Conservation (phyloP, 805 yeast genomes). For the Myxozyma neglecta region DNA sequence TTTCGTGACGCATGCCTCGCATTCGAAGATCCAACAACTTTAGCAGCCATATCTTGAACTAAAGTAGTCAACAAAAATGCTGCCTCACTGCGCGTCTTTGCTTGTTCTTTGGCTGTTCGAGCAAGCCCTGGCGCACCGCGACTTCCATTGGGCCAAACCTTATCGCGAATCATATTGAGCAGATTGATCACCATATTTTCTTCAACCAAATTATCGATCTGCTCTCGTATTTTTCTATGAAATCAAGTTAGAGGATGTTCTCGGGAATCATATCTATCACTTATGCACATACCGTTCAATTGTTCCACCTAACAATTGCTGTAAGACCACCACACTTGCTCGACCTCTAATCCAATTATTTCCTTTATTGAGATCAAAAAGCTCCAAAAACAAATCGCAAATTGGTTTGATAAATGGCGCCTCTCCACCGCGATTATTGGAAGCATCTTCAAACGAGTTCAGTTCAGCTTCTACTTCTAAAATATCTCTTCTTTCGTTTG, state of each 20-base stretch:
- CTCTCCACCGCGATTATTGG: slow-evolving; percentile 31
- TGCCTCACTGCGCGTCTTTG: slow-evolving; percentile 59
- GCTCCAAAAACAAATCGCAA: slow-evolving; percentile 67
- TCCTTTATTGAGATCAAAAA: slow-evolving; percentile 65
- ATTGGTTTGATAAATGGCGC: slow-evolving; percentile 74
- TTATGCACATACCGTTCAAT: slow-evolving; percentile 56
- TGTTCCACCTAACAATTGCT: slow-evolving; percentile 84
- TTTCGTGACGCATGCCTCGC: slow-evolving; percentile 62
- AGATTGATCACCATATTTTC: slow-evolving; percentile 51
- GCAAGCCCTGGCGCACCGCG: slow-evolving; percentile 7
- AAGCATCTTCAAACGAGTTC: slow-evolving; percentile 50
- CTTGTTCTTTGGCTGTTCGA: slow-evolving; percentile 50
- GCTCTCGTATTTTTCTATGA: slow-evolving; percentile 45
- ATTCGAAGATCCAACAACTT: slow-evolving; percentile 67
- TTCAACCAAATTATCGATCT: slow-evolving; percentile 44
- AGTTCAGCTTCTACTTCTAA: slow-evolving; percentile 45
- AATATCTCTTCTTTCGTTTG: background rate
- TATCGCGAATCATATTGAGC: slow-evolving; percentile 38
- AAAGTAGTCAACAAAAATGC: slow-evolving; percentile 54
- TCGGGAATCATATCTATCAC: slow-evolving; percentile 34
- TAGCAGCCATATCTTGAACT: slow-evolving; percentile 64
- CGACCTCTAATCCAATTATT: slow-evolving; percentile 82
- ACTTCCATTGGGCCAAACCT: slow-evolving; percentile 38
- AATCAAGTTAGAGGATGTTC: background rate
- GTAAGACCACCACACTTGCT: slow-evolving; percentile 76